Percentiles rank a stretch among this genome's conserved stretches.
These are phyloP conservation scores for Vitellaria paradoxa DNA, from an alignment of 179 eudicot genomes.

Conservation along the genomic window DNA sequence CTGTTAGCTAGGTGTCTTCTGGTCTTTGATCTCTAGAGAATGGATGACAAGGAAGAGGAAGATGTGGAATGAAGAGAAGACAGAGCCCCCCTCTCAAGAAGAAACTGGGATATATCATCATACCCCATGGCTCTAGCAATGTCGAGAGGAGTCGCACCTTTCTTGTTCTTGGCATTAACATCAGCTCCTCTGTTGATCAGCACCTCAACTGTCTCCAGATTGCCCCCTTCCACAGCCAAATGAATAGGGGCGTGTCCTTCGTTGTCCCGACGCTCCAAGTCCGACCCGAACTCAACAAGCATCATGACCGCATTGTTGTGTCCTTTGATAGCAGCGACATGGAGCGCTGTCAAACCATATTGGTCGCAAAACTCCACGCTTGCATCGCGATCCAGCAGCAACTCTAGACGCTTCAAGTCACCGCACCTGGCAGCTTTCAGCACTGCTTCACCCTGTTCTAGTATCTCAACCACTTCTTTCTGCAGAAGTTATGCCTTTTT, in stretches of 20 bases:
- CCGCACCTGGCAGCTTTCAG: conserved; percentile 43
- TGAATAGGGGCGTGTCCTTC: conserved; percentile 56
- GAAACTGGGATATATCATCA: conserved; percentile 28
- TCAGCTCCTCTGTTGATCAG: conserved; percentile 39
- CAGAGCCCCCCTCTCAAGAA: conserved; percentile 22
- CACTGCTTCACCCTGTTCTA: conserved; percentile 39
- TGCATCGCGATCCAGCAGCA: conserved; percentile 35
- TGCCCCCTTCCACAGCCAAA: conserved; percentile 42
- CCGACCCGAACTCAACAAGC: conserved; percentile 36
- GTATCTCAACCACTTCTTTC: conserved; percentile 35
- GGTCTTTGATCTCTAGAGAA: not conserved
- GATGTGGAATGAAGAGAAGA: conserved; percentile 10
- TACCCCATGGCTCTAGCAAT: conserved; percentile 29
- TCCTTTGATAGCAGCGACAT: conserved; percentile 49
- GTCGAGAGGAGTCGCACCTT: conserved; percentile 38
- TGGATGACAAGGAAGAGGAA: conserved; percentile 23
- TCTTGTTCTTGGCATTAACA: conserved; percentile 30
- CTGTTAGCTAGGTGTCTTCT: not conserved
- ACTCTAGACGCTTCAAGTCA: conserved; percentile 27
- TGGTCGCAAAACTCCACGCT: conserved; percentile 28
- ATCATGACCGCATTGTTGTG: conserved; percentile 36
- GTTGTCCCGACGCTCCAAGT: conserved; percentile 31
- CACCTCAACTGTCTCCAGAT: conserved; percentile 32
- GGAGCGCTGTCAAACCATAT: conserved; percentile 46
- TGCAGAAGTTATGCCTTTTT: conserved; percentile 10